Evolutionary conservation across 768 basidiomycete genomes (phyloP).

Genomic region (Lactarius psammicola): DNA sequence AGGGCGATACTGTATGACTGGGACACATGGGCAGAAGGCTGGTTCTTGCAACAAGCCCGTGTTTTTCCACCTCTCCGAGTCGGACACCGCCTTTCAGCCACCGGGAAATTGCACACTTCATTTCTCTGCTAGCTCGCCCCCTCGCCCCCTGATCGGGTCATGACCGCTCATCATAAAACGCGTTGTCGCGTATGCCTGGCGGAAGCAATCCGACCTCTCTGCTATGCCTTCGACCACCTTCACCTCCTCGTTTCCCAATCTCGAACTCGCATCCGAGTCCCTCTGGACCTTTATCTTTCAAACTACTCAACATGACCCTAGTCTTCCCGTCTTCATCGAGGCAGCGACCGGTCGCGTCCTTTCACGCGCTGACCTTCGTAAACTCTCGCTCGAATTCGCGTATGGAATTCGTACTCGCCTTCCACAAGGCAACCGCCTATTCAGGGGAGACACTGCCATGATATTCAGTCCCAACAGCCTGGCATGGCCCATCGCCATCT

Average conservation of each 20-base stretch:
- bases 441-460: conserved; percentile 56
- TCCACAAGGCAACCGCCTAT: conserved; percentile 33
- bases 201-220: background rate
- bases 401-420: conserved; percentile 49
- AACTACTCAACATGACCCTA: conserved; percentile 10
- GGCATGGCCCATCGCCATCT: conserved; percentile 49
- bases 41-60: background rate
- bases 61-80: background rate
- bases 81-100: background rate
- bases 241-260: conserved; percentile 7
- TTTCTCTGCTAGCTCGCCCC: background rate
- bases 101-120: background rate
- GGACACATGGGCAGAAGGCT: background rate
- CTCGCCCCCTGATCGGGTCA: background rate
- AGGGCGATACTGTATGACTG: no score
- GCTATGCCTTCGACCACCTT: conserved; percentile 28
- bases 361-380: conserved; percentile 52
- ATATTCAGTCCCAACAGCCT: conserved; percentile 71
- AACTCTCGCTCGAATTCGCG: conserved; percentile 55
- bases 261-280: conserved; percentile 29
- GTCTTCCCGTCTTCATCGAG: conserved; percentile 60
- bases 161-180: background rate
- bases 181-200: background rate
- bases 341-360: conserved; percentile 55
- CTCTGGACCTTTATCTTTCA: conserved; percentile 25